phyloP scores from a whole-genome alignment of 78 protist species.

The Polysphondylium violaceum region DNA sequence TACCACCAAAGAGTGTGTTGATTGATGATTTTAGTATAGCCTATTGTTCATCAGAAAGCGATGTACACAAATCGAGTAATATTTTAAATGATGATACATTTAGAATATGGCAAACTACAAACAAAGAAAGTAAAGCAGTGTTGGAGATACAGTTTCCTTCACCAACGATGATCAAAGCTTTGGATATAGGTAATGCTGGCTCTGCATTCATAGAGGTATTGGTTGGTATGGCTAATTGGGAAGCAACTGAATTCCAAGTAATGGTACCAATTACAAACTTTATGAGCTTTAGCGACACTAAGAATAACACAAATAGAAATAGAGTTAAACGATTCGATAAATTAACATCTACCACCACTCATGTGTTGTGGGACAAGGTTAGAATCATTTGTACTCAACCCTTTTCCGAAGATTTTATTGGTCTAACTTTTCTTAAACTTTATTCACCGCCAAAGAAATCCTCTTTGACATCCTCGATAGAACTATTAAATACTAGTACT shows the following conservation, averaged over 20 bases:
- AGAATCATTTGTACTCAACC: slow-evolving; percentile 53
- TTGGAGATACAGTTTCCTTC: slow-evolving; percentile 44
- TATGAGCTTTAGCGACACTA: slow-evolving; percentile 37
- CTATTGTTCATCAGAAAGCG: slow-evolving; percentile 59
- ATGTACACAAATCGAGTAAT: slow-evolving; percentile 36
- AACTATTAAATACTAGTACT: background rate
- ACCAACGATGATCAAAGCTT: slow-evolving; percentile 18
- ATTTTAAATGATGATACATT: slow-evolving; percentile 23
- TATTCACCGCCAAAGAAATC: background rate
- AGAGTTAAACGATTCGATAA: slow-evolving; percentile 12
- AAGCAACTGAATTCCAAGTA: slow-evolving; percentile 39
- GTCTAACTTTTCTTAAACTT: slow-evolving; percentile 8
- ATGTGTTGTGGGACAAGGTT: slow-evolving; percentile 50
- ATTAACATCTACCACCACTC: background rate
- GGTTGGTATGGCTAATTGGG: slow-evolving; percentile 62
- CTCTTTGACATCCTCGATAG: background rate
- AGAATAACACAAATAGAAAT: slow-evolving; percentile 20
- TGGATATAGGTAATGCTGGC: slow-evolving; percentile 55
- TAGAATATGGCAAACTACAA: slow-evolving; percentile 57
- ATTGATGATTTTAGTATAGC: slow-evolving; percentile 24
- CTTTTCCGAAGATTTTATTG: slow-evolving; percentile 6
- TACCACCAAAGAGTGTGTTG: background rate
- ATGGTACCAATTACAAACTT: slow-evolving; percentile 52
- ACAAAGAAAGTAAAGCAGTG: background rate
- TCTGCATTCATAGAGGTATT: slow-evolving; percentile 54